Evolutionary conservation across 2,329 filamentous ascomycete species (phyloP).

Genomic region (Colletotrichum scovillei): DNA sequence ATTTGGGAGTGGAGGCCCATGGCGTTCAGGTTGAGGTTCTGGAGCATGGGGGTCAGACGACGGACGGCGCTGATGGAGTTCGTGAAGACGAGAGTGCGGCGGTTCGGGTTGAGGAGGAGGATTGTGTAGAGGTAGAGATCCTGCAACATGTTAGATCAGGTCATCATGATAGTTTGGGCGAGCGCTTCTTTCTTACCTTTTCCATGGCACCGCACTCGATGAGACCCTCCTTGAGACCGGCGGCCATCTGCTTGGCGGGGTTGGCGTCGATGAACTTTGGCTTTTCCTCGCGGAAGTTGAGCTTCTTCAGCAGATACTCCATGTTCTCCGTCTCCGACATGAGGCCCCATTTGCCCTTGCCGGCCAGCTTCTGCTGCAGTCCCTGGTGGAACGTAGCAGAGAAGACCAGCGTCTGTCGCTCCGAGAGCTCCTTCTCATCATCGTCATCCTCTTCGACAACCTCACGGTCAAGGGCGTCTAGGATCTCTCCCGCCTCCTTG

Average conservation of each 20-base stretch:
- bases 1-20: slow-evolving; percentile 91
- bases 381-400: slow-evolving; percentile 95
- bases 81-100: slow-evolving; percentile 89
- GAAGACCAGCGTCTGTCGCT: slow-evolving; percentile 91
- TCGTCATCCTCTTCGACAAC: slow-evolving; percentile 70
- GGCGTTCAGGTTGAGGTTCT: slow-evolving; percentile 82
- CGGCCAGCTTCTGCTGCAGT: slow-evolving; percentile 89
- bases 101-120: slow-evolving; percentile 82
- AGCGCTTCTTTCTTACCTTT: slow-evolving; percentile 68
- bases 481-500: slow-evolving; percentile 90
- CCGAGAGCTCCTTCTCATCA: slow-evolving; percentile 55
- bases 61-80: slow-evolving; percentile 96
- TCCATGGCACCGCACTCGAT: slow-evolving; percentile 94
- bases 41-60: slow-evolving; percentile 84
- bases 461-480: slow-evolving; percentile 80
- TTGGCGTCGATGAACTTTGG: slow-evolving; percentile 95
- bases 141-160: slow-evolving; percentile 50
- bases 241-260: slow-evolving; percentile 88
- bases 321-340: slow-evolving; percentile 84
- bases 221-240: slow-evolving; percentile 85
- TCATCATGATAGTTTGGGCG: neutral
- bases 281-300: slow-evolving; percentile 86
- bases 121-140: slow-evolving; percentile 94
- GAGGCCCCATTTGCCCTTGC: slow-evolving; percentile 69
- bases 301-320: slow-evolving; percentile 90